phyloP scores from a whole-genome alignment of 768 basidiomycete genomes.

The Naganishia friedmannii region DNA sequence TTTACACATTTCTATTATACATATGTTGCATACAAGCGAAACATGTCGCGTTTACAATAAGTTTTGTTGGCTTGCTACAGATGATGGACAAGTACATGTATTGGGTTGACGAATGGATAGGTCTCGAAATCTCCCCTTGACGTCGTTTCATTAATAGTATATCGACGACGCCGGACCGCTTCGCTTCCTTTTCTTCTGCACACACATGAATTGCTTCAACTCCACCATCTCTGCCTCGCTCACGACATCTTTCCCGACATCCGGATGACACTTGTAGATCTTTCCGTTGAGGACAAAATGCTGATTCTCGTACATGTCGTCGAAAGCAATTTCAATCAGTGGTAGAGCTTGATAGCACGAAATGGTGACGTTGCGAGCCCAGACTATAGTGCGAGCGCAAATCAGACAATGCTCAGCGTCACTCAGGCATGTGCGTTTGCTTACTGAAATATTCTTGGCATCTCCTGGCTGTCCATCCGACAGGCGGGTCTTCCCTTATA shows the following conservation, averaged over 20 bases:
- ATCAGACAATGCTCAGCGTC: not conserved
- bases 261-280: constrained; percentile 32
- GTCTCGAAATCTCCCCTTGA: not conserved
- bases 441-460: constrained; percentile 47
- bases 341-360: constrained; percentile 26
- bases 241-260: constrained; percentile 22
- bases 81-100: not conserved
- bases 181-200: constrained; percentile 12
- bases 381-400: constrained; percentile 3
- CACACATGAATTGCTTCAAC: constrained; percentile 10
- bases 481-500: constrained; percentile 46
- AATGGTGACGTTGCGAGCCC: constrained; percentile 31
- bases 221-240: constrained; percentile 20
- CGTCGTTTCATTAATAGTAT: not conserved
- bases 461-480: constrained; percentile 46
- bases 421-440: not conserved
- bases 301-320: constrained; percentile 20
- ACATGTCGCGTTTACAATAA: not conserved
- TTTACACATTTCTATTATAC: not conserved
- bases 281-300: constrained; percentile 28
- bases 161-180: constrained; percentile 1
- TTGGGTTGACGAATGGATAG: not conserved
- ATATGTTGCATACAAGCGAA: constrained; percentile 7
- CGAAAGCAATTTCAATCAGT: constrained; percentile 12
- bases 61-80: constrained; percentile 9